Conservation (phyloP, 2,329 filamentous ascomycete species). For the Fusarium dlaminii region DNA sequence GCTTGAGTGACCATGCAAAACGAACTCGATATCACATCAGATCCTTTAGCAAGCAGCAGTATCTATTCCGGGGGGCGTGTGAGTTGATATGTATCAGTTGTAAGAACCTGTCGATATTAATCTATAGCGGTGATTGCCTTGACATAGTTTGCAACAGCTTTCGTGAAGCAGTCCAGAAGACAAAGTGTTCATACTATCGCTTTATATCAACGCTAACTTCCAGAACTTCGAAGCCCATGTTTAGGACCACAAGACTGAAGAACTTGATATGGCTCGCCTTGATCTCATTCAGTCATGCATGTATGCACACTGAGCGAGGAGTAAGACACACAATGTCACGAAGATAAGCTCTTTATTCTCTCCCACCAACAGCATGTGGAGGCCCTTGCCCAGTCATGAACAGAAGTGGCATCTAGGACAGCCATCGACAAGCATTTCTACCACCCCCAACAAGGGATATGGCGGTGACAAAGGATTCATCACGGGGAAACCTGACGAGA, state of each 20-base stretch:
- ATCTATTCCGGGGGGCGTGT: slow-evolving; percentile 1
- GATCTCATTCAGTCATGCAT: slow-evolving; percentile 6
- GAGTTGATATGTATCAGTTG: background rate
- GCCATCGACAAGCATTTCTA: slow-evolving; percentile 19
- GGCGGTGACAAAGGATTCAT: slow-evolving; percentile 31
- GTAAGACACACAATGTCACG: slow-evolving; percentile 8
- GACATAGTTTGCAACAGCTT: background rate
- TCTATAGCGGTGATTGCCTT: background rate
- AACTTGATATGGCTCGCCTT: slow-evolving; percentile 16
- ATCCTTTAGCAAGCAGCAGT: background rate
- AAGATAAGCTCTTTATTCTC: slow-evolving; percentile 15
- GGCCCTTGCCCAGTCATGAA: slow-evolving; percentile 18
- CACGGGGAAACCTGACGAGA: slow-evolving; percentile 34
- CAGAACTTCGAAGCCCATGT: background rate
- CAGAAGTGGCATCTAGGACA: slow-evolving; percentile 15
- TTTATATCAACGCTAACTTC: background rate
- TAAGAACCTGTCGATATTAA: background rate
- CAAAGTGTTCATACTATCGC: background rate
- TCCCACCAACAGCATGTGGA: slow-evolving; percentile 12
- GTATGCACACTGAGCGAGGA: background rate
- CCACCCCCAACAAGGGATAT: slow-evolving; percentile 21
- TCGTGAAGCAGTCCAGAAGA: background rate
- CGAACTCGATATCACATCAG: slow-evolving; percentile 31
- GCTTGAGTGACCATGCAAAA: slow-evolving; percentile 28
- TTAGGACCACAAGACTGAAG: background rate